Evolutionary conservation across 2,329 filamentous ascomycete species (phyloP), one percentile per base, ranked within the genome.

Genomic region (Trichoderma sp.): DNA sequence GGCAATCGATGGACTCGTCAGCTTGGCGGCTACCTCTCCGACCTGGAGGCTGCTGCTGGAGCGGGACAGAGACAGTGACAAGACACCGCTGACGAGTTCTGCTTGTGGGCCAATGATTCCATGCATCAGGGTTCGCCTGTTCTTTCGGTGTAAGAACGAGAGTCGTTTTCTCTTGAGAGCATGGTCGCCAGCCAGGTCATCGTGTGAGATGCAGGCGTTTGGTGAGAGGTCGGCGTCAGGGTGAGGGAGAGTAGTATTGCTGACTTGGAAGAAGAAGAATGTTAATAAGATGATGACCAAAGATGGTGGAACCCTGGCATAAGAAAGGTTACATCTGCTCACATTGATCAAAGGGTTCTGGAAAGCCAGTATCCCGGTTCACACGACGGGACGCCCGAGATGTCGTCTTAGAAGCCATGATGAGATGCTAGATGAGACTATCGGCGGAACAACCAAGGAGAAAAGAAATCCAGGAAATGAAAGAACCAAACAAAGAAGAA

Each of bases 171-270:
- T 80, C 39, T 78, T 75, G 50, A 83, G 72, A 35, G 80, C 78
- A 58, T 78, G 79, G 27, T 77, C 76, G 1, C 82, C 76, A 64
- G 82, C 79, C 53, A 87, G 77, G 70, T 89, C 86, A 64, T 84
- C 82, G 64, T 84, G 82, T 45, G 82, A 83, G 68, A 90, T 86
- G 72, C 79, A 83, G 53, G 87, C 87, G 69, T 86, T 82, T 58
- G 83, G 83, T 15, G 83, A 84, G 7, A 86, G 80, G 71, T 88
- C 83, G 68, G 88, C 88, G 19, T 88, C 86, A 25, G 88, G 88
- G 69, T 90, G 87, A 22, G 85, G 86, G 17, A 87, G 79, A 2
- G 87, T 88, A 15, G 88, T 90, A 72, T 88, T 90, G 70, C 83
- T 81, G 54, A 76, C 84, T 84, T 69, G 17, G 8, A 19, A 34